Base-by-base conservation (phyloP, 2,329 filamentous ascomycete genomes). In the Daldinia sp. region DNA sequence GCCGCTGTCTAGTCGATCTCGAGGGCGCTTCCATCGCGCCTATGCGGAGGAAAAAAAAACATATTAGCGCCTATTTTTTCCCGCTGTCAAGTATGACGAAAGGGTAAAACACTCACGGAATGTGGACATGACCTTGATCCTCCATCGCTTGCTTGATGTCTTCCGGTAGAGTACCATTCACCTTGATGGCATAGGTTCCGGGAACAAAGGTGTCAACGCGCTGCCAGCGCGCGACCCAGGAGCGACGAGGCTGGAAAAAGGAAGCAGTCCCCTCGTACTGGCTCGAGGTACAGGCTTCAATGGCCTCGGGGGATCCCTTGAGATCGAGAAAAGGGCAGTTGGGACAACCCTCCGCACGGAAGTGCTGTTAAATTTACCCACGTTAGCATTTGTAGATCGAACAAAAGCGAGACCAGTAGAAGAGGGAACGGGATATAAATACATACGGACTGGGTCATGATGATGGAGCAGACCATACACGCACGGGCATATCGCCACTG, bases 211-310 rank as follows among this genome's bases (percentile, higher is more conserved):
- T 87, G 76, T 97, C 92, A 62, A 99, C 80, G 7, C 95, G 87
- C 83, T 98, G 93, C 90, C 94, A 98, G 75, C 92, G 92, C n/a
- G 94, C 94, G 49, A 98, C 92, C 95, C 95, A 99, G 73, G 92
- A 96, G 70, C 84, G 86, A 41, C 81, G 80, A n/a, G 94, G 94
- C 75, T 97, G 90, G 48, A 90, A 87, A 34, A 98, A 85, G 37
- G 92, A 88, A 76, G 98, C 92, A 68, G 97, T 80, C 48, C 95
- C 95, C 77, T 99, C 95, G 76, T 95, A 99, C 68, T 98, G 94
- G 74, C 94, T 92, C 11, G 93, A 97, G 17, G 95, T 99, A 85
- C 94, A 97, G 80, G 93, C 92, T 75, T 92, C 88, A 73, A 98
- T 91, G 67, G 89, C 86, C 64, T 99, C 95, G 71, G 85, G 81